Conservation (phyloP, 805 yeast species). For the Yarrowia osloensis region DNA sequence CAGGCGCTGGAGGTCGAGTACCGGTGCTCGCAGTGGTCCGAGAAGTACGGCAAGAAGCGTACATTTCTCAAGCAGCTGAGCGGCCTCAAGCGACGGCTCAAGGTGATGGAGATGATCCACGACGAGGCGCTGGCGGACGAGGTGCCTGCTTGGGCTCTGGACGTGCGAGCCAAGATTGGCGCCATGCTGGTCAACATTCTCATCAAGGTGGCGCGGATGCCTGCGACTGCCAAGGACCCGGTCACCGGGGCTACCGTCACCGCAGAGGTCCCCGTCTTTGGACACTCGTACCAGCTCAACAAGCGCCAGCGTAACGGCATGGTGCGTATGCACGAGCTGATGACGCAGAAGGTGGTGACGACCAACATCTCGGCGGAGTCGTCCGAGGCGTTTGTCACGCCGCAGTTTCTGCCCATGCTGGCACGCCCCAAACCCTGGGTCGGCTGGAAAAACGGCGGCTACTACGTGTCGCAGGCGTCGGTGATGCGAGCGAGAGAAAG, state of each 20-base stretch:
- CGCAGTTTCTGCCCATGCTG: slow-evolving; percentile 91
- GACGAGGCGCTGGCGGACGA: slow-evolving; percentile 22
- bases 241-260: slow-evolving; percentile 63
- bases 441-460: slow-evolving; percentile 81
- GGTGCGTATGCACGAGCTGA: slow-evolving; percentile 68
- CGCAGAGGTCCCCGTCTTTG: slow-evolving; percentile 86
- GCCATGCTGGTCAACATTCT: slow-evolving; percentile 73
- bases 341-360: slow-evolving; percentile 66
- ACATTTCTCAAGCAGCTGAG: slow-evolving; percentile 17
- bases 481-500: slow-evolving; percentile 79
- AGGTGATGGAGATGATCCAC: slow-evolving; percentile 2
- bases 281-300: slow-evolving; percentile 80
- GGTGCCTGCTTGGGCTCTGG: slow-evolving; percentile 53
- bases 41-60: slow-evolving; percentile 11
- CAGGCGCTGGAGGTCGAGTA: slow-evolving; percentile 83
- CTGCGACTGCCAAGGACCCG: slow-evolving; percentile 81
- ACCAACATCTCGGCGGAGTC: slow-evolving; percentile 52
- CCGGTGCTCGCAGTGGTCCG: slow-evolving; percentile 38
- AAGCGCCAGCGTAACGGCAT: slow-evolving; percentile 82
- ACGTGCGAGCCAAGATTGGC: slow-evolving; percentile 71
- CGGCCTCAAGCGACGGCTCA: slow-evolving; percentile 1
- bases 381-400: slow-evolving; percentile 62
- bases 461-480: slow-evolving; percentile 60
- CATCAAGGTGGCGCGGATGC: slow-evolving; percentile 78
- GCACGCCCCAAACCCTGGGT: slow-evolving; percentile 90